These are phyloP conservation scores for Exserohilum turcica DNA, from an alignment of 2,329 filamentous ascomycete species.

Conservation along the genomic window DNA sequence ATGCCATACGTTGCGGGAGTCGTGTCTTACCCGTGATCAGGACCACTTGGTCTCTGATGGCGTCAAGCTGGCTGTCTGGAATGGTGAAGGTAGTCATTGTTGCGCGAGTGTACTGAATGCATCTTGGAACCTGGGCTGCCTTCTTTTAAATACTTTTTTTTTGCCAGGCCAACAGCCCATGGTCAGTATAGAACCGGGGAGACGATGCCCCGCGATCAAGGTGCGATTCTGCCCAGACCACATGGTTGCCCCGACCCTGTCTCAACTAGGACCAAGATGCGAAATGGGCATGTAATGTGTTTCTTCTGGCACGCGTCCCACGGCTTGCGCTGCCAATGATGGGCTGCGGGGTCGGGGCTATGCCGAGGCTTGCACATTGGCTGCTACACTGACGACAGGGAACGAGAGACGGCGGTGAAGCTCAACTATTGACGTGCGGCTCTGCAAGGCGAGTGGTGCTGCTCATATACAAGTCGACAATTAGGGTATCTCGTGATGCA, in stretches of 20 bases:
- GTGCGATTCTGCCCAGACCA: neutral
- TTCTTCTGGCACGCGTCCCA: neutral
- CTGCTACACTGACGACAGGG: neutral
- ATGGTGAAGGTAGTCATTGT: slow-evolving; percentile 52
- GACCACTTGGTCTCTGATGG: slow-evolving; percentile 58
- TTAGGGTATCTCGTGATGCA: slow-evolving; percentile 3
- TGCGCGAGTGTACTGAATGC: neutral
- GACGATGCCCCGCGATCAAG: neutral
- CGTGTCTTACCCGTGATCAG: slow-evolving; percentile 56
- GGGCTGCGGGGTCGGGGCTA: neutral
- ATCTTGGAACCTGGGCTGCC: neutral
- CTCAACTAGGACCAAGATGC: neutral
- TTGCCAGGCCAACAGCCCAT: no score
- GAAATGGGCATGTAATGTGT: neutral
- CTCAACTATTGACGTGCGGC: neutral
- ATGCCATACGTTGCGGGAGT: neutral
- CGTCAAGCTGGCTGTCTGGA: slow-evolving; percentile 50
- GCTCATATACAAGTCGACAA: slow-evolving; percentile 3
- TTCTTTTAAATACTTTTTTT: neutral
- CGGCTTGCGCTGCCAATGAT: neutral
- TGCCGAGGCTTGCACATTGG: neutral
- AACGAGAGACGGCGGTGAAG: neutral
- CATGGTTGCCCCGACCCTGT: neutral
- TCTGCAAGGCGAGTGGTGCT: neutral
- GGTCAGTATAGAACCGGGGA: neutral